These are phyloP conservation scores for Mikania micrantha DNA, from an alignment of 129 eudicot genomes.

Conservation along the genomic window DNA sequence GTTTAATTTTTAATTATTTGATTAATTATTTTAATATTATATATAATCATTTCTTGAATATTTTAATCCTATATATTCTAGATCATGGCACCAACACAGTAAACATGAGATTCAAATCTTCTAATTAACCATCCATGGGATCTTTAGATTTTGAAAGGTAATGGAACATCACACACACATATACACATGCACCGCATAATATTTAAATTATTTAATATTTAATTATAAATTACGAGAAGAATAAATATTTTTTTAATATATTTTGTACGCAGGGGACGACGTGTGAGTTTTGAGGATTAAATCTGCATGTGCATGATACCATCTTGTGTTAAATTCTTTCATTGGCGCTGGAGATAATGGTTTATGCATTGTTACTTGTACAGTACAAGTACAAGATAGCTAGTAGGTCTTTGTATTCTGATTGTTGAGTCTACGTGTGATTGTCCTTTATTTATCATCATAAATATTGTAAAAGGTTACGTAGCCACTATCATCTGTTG, in stretches of 20 bases:
- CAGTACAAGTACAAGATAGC: conserved; percentile 19
- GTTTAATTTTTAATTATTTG: not conserved
- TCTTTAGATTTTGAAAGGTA: conserved; percentile 34
- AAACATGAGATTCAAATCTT: conserved; percentile 20
- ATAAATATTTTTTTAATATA: not conserved
- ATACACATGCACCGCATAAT: too few species aligned
- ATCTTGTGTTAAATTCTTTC: conserved; percentile 23
- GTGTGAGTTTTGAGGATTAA: conserved; percentile 1
- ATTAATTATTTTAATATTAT: not conserved
- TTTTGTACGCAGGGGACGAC: conserved; percentile 21
- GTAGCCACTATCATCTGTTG: not conserved
- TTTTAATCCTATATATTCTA: conserved; percentile 1
- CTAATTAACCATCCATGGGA: conserved; percentile 3
- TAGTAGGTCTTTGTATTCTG: conserved; percentile 15
- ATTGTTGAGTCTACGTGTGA: not conserved
- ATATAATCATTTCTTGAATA: not conserved
- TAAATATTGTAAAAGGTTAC: conserved; percentile 10
- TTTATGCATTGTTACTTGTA: conserved; percentile 20
- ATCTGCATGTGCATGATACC: conserved; percentile 8
- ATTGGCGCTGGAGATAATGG: conserved; percentile 16
- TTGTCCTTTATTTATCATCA: not conserved
- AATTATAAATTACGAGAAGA: not conserved
- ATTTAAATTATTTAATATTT: not conserved
- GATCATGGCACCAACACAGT: conserved; percentile 10
- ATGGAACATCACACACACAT: not conserved